Base-by-base conservation (phyloP, 148 eudicot species). In the Rhododendron molle region DNA sequence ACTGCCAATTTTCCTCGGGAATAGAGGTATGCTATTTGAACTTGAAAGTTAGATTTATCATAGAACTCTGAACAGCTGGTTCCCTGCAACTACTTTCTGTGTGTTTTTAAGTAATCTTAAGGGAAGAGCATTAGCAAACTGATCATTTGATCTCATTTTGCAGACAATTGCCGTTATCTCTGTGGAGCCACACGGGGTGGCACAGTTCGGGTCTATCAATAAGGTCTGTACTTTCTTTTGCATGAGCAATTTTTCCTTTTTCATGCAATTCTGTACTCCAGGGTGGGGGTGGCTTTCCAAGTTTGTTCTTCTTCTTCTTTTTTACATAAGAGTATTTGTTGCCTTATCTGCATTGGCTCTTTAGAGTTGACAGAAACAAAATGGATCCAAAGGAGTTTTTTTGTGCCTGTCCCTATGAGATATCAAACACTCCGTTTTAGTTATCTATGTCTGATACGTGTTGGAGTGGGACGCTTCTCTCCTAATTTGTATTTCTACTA, bases 111-210 rank as follows among this genome's bases (percentile, higher is more conserved):
- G 40, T 67, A 72, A 18, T 28, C 74, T 46, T 38, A 81, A 69
- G 54, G 65, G 28, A 71, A 47, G 10, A 72, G 44, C 20, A 0
- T 2, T 46, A 47, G 62, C 5, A 15, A 62, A 84, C 6, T 74
- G 81, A 84, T 84, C 26, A 6, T 30, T 80, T 23, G 15, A 58
- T 80, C n/a, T 83, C 26, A 73, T 85, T 87, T 88, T 86, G 87
- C 93, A 97, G 99, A 95, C 99, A 73, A 84, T 95, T 84, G 94
- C 90, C 11, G 87, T 94, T n/a, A 87, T 97, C 67, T 91, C 98
- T 36, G 93, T 95, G 54, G 94, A 92, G 76, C 90, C 89, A n/a
- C 90, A 67, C 38, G 99, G 99, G 32, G 98, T 95, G 34, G 85
- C 93, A 77, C 96, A 97, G 49, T 91, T 97, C 43, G 99, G 98